Evolutionary conservation across 2,329 filamentous ascomycete species (phyloP).

Genomic region (Calycina herbarum): DNA sequence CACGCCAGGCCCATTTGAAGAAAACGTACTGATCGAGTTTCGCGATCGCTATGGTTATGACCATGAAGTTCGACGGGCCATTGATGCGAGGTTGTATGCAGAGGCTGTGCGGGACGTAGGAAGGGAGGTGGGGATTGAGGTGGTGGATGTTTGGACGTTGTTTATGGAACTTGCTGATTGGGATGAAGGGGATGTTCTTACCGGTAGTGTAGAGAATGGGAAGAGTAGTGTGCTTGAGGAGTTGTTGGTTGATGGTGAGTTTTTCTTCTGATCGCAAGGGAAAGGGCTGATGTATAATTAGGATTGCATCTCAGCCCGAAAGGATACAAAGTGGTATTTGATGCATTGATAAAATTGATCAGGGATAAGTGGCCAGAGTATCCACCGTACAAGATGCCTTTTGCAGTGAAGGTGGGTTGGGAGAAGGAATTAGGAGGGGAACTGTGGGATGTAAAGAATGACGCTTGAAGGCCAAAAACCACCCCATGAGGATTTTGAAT

Average conservation of each 20-base stretch:
- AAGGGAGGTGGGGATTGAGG: conserved; percentile 46
- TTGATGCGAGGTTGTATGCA: conserved; percentile 59
- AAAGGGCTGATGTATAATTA: conserved; percentile 4
- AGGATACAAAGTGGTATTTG: conserved; percentile 31
- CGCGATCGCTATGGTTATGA: conserved; percentile 44
- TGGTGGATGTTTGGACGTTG: conserved; percentile 79
- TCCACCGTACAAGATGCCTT: conserved; percentile 28
- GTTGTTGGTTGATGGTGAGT: neutral
- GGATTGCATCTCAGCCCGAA: conserved; percentile 28
- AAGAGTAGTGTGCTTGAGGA: neutral
- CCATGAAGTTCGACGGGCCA: conserved; percentile 40
- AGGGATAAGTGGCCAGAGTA: conserved; percentile 29
- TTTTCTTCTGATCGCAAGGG: neutral
- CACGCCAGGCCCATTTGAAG: conserved; percentile 78
- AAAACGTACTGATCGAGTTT: conserved; percentile 55
- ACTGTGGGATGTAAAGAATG: conserved; percentile 23
- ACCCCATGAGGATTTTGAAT: too few relatives aligned
- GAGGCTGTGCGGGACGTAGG: conserved; percentile 60
- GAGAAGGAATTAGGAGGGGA: conserved; percentile 25
- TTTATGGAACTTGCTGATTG: conserved; percentile 66
- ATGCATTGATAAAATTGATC: conserved; percentile 26
- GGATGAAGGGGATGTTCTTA: conserved; percentile 15
- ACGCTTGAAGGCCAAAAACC: too few relatives aligned
- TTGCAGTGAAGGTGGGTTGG: conserved; percentile 24
- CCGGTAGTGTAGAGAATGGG: neutral